Base-by-base conservation (phyloP, 2,329 filamentous ascomycete genomes). In the Epichloe coenophiala region DNA sequence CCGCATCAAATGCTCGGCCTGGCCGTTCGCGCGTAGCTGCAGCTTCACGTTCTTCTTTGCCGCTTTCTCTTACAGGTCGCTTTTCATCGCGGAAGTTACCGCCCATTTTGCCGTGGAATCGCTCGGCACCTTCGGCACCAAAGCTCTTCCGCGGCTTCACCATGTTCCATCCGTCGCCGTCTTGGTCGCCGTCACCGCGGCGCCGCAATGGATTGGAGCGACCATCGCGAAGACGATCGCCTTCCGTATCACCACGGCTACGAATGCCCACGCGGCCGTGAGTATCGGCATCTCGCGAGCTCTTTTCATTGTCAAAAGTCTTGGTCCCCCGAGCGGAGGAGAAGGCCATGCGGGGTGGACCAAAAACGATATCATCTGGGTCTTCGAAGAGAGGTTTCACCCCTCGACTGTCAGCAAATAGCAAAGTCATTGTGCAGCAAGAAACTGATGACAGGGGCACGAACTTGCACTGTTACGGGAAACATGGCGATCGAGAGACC, bases 361-460 rank as follows among this genome's bases (percentile, higher is more conserved):
- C 89, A 52, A 95, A 84, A 52, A 93, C 77, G 52, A 94, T 85
- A 56, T 94, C 88, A 59, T 95, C 90, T 60, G 78, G 71, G 64
- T 79, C 81, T 85, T 57, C 38, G 23, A 47, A 42, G 27, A 7
- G 36, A 33, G 46, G 27, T 35, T 47, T 44, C 19, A 35, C 21
- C 31, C 31, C 33, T 38, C n/a, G 21, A 45, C 15, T 12, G 37
- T 51, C 37, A 53, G 49, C 38, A 48, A 19, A 37, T 31, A 27
- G 31, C n/a, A 13, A 19, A 37, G 40, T 19, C 8, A 6, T 37
- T 5, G n/a, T 15, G 23, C 6, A 35, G 35, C n/a, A 45, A 17
- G 33, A 40, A 31, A 31, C 33, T 3, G n/a, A 39, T 2, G 33
- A 49, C n/a, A 35, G 40, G 15, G 45, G 45, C 51, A 67, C 77